Evolutionary conservation across 371 early-diverging fungal genomes (phyloP).

Genomic region (Mortierella sp.): DNA sequence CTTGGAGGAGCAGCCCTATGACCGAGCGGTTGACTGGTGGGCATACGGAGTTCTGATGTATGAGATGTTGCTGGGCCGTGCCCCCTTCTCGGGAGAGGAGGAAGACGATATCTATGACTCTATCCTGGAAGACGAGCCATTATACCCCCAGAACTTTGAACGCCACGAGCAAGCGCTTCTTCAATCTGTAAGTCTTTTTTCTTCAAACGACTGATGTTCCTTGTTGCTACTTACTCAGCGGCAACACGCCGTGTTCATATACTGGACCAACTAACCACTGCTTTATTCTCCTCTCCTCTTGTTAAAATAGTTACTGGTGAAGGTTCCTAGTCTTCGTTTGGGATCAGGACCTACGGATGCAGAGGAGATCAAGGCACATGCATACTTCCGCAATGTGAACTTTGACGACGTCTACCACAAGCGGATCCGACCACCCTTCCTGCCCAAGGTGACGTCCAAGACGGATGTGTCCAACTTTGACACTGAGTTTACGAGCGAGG

Average conservation of each 20-base stretch:
- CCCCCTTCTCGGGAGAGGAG: constrained; percentile 74
- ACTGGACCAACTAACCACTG: not conserved
- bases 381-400: constrained; percentile 76
- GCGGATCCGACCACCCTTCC: constrained; percentile 71
- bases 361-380: constrained; percentile 74
- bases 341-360: constrained; percentile 70
- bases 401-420: constrained; percentile 82
- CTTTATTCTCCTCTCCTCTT: not conserved
- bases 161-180: constrained; percentile 63
- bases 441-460: constrained; percentile 61
- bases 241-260: not conserved
- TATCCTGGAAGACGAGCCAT: constrained; percentile 69
- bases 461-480: constrained; percentile 76
- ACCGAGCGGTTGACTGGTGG: constrained; percentile 99
- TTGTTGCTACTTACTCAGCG: not conserved
- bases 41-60: constrained; percentile 98
- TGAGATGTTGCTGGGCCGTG: constrained; percentile 94
- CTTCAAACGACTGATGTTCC: not conserved
- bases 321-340: constrained; percentile 64
- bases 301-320: constrained; percentile 60
- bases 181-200: constrained; percentile 59
- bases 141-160: constrained; percentile 68
- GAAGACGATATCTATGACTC: constrained; percentile 73
- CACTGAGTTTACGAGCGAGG: constrained; percentile 64
- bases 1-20: constrained; percentile 89